Conservation (phyloP, 768 basidiomycete genomes). For the Kwoniella pini region DNA sequence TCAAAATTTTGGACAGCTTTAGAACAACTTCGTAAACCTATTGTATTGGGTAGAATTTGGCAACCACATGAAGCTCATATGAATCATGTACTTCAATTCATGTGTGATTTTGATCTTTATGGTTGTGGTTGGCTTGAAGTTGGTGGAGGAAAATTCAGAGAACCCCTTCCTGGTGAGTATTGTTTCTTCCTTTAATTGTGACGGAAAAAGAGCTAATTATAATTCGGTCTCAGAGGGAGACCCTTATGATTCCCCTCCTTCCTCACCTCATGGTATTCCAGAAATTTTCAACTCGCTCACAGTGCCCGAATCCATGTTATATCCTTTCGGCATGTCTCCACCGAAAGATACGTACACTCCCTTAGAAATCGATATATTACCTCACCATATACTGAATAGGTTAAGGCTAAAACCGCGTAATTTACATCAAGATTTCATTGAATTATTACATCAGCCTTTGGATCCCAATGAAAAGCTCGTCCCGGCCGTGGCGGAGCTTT, state of each 20-base stretch:
- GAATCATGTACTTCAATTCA: slow-evolving; percentile 82
- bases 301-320: slow-evolving; percentile 43
- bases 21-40: slow-evolving; percentile 76
- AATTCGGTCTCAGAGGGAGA: slow-evolving; percentile 40
- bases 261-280: slow-evolving; percentile 11
- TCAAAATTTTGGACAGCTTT: slow-evolving; percentile 66
- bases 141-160: slow-evolving; percentile 57
- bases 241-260: slow-evolving; percentile 40
- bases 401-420: slow-evolving; percentile 65
- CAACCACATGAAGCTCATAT: slow-evolving; percentile 86
- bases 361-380: slow-evolving; percentile 80
- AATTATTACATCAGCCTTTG: slow-evolving; percentile 61
- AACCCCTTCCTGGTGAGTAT: slow-evolving; percentile 55
- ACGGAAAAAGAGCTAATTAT: not conserved
- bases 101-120: slow-evolving; percentile 91
- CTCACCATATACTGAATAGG: slow-evolving; percentile 86
- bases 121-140: slow-evolving; percentile 90
- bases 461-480: slow-evolving; percentile 70
- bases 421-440: slow-evolving; percentile 66
- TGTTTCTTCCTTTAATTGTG: not conserved
- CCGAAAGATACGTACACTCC: slow-evolving; percentile 51
- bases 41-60: slow-evolving; percentile 76
- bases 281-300: slow-evolving; percentile 47
- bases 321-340: slow-evolving; percentile 40
- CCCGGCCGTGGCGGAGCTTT: slow-evolving; percentile 84